Base-by-base conservation (phyloP, 768 basidiomycete genomes). In the Clitopilus passeckerianus region DNA sequence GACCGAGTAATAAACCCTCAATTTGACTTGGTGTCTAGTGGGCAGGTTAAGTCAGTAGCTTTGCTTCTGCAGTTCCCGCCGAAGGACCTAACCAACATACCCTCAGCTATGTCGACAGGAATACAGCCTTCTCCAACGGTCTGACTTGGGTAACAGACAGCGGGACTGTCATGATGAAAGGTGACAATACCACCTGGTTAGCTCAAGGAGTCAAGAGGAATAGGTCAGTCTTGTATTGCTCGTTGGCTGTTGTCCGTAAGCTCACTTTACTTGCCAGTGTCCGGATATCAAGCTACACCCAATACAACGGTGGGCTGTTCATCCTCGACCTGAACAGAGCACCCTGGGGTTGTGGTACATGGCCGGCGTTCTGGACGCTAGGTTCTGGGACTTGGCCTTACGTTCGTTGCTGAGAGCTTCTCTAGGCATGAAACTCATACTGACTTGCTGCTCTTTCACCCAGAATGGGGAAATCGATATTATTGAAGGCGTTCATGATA, bases 331-430 rank as follows among this genome's bases (percentile, higher is more conserved):
- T 92, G 33, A 85, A 87, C 59, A 85, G 82, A 70, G 92, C 93
- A 52, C 93, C 93, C 0, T 92, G 88, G 84, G 94, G 93, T 57
- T 96, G 93, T 73, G 91, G 92, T 64, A 84, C 87, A 20, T 93
- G 93, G 93, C 92, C 91, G 44, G 88, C 90, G 5, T 91, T 87
- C 70, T 91, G 90, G 90, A 86, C 83, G 7, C 67, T 85, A 24
- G 87, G 87, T 52, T 69, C 67, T 60, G 84, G 80, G 0, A 59
- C 69, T 53, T 91, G 90, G 89, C 90, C 89, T 34, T 71, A 66
- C 59, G 89, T 90, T 74, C 35, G 24, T 33, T 34, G 18, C 53
- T 18, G 44, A 56, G 57, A 53, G 53, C 57, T 61, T 56, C 57
- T 54, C 64, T 58, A 59, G 34, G 53, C 65, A 7, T 30, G 27